Evolutionary conservation across 2,329 filamentous ascomycete genomes (phyloP).

Genomic region (Bertia moriformis): DNA sequence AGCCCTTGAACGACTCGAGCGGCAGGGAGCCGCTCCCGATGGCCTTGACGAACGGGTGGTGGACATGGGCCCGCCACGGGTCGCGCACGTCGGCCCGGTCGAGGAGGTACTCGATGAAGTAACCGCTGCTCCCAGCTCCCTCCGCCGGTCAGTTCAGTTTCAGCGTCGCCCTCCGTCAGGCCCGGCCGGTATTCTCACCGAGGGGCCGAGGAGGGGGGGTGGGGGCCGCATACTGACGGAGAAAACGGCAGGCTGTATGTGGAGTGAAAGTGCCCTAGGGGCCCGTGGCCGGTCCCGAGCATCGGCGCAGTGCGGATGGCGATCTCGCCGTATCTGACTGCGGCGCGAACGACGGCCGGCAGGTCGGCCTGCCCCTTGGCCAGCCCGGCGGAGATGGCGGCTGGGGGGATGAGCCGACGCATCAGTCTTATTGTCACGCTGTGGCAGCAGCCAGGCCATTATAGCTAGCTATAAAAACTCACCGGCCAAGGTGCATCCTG

Average conservation of each 20-base stretch:
- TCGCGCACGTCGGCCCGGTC: conserved; percentile 58
- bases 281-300: conserved; percentile 54
- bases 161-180: not conserved
- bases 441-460: not conserved
- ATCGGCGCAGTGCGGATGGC: conserved; percentile 51
- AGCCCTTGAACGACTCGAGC: conserved; percentile 67
- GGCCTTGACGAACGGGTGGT: conserved; percentile 69
- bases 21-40: conserved; percentile 66
- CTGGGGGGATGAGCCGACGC: conserved; percentile 18
- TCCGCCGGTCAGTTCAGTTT: conserved; percentile 2
- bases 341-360: conserved; percentile 44
- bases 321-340: conserved; percentile 57
- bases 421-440: conserved; percentile 2
- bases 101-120: conserved; percentile 73
- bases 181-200: not conserved
- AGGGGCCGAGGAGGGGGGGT: no score
- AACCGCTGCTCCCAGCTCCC: conserved; percentile 44
- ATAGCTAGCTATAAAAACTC: conserved; percentile 16
- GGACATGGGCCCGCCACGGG: conserved; percentile 62
- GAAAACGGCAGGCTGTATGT: conserved; percentile 60
- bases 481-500: conserved; percentile 86
- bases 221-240: conserved; percentile 38
- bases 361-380: conserved; percentile 42
- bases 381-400: conserved; percentile 63
- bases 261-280: conserved; percentile 68